These are phyloP conservation scores for Aspergillus arachidicola DNA, from an alignment of 2,329 filamentous ascomycete species.

Conservation along the genomic window DNA sequence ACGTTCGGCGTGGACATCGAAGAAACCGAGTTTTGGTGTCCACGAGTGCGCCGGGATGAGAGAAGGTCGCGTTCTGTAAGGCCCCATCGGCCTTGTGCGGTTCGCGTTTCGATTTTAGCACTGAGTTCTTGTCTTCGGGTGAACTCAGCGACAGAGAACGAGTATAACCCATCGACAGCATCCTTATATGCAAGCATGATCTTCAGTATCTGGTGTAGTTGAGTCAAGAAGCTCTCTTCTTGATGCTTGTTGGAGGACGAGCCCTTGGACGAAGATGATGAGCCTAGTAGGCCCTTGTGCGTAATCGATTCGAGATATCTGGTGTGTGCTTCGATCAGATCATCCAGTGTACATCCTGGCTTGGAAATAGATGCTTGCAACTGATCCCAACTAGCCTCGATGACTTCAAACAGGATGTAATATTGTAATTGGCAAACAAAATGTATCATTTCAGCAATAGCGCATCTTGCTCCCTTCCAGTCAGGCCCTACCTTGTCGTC, in stretches of 20 bases:
- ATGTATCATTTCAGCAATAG: constrained; percentile 96
- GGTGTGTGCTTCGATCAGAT: constrained; percentile 88
- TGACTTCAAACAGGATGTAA: constrained; percentile 98
- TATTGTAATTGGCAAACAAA: constrained; percentile 97
- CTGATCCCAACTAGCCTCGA: constrained; percentile 92
- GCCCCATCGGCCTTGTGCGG: constrained; percentile 66
- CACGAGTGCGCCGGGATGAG: constrained; percentile 34
- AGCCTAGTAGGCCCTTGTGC: constrained; percentile 89
- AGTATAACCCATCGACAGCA: constrained; percentile 90
- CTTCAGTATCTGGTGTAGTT: constrained; percentile 89
- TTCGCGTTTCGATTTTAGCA: constrained; percentile 69
- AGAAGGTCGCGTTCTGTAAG: constrained; percentile 57
- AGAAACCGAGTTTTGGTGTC: constrained; percentile 27
- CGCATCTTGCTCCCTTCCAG: constrained; percentile 88
- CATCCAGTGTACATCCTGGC: constrained; percentile 88
- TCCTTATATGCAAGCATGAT: constrained; percentile 94
- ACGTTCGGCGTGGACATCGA: constrained; percentile 33
- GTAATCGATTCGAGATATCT: constrained; percentile 93
- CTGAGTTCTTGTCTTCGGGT: constrained; percentile 84
- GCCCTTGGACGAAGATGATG: constrained; percentile 46
- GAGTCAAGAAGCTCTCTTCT: constrained; percentile 81
- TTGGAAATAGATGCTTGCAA: constrained; percentile 80
- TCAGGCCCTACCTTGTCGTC: constrained; percentile 73
- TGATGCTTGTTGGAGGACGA: constrained; percentile 45
- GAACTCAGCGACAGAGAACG: constrained; percentile 92